These are phyloP conservation scores for Spiraea crenata DNA, from an alignment of 331 rosid genomes.

Conservation along the genomic window DNA sequence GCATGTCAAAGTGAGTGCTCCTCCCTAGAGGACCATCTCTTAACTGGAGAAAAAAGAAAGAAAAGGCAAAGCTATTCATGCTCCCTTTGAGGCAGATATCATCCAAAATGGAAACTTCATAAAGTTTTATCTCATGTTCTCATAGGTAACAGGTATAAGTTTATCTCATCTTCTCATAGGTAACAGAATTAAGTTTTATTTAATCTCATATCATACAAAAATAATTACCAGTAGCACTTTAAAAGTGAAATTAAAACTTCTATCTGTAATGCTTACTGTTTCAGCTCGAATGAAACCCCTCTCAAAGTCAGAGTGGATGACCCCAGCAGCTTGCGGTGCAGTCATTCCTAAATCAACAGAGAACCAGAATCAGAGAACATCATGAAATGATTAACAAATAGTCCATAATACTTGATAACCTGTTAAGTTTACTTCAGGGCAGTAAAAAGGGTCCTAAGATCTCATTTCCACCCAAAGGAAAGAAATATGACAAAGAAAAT, in stretches of 20 bases:
- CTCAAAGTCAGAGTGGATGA: constrained; percentile 98
- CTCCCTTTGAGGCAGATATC: too few species aligned
- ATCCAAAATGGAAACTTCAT: not conserved
- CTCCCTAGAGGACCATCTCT: not conserved
- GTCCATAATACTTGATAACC: constrained; percentile 13
- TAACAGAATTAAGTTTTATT: too few species aligned
- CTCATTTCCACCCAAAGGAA: constrained; percentile 14
- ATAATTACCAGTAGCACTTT: not conserved
- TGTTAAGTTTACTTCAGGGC: constrained; percentile 15
- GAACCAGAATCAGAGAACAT: constrained; percentile 21
- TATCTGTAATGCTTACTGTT: constrained; percentile 55
- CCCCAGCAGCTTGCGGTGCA: constrained; percentile 99
- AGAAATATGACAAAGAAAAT: not conserved
- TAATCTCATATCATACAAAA: constrained; percentile 1
- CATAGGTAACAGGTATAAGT: too few species aligned
- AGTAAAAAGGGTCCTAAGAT: not conserved
- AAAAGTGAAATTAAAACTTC: constrained; percentile 5
- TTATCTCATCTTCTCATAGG: not conserved
- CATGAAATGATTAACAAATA: not conserved
- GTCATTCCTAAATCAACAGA: constrained; percentile 77
- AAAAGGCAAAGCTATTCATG: too few species aligned
- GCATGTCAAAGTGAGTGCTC: not conserved
- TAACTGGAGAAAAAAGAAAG: too few species aligned
- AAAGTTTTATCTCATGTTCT: too few species aligned
- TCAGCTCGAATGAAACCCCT: constrained; percentile 98